Evolutionary conservation across 306 rosid genomes (phyloP), one percentile per base, ranked within the genome.

Genomic region (Astragalus membranaceus): DNA sequence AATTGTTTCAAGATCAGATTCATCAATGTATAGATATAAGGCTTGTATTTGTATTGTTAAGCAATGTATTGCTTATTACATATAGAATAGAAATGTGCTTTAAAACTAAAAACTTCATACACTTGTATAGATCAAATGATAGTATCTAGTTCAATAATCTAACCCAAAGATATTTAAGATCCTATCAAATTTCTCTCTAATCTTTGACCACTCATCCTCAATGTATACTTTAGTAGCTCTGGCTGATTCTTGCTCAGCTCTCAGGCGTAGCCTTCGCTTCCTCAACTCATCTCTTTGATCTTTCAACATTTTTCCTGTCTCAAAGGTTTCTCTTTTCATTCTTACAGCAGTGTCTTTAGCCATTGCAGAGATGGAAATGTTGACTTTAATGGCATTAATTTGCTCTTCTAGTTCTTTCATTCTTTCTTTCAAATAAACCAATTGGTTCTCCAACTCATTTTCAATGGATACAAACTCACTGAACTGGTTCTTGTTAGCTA

Each of bases 401-500:
- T 69, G 5, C 44, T 26, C 65, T 69, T 54, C 32, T 23, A 78
- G 41, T 17, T 71, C 78, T 64, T 48, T 72, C 69, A 44, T 70
- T 77, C 54, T 69, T 64, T 78, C 77, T 47, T 71, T 68, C 47
- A 78, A 50, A 64, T 46, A 9, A 3, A 49, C 41, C 23, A 77
- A 57, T 43, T 78, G 78, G 37, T 36, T 48, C 59, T 26, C 9
- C 5, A 78, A 23, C 57, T 72, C 64, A 42, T 35, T 72, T 72
- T 72, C 78, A 29, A 66, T 29, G 9, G 63, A 53, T 6, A 44
- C 55, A 37, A 69, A 55, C 43, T 69, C 44, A 14, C 29, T 10
- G 33, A 54, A 69, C 16, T 69, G 63, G 23, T 36, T 10, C 42
- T 23, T 69, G 65, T 69, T 69, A 8, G 64, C 12, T 42, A 10